phyloP scores from a whole-genome alignment of 805 yeast species.

The Nakazawaea ambrosiae region DNA sequence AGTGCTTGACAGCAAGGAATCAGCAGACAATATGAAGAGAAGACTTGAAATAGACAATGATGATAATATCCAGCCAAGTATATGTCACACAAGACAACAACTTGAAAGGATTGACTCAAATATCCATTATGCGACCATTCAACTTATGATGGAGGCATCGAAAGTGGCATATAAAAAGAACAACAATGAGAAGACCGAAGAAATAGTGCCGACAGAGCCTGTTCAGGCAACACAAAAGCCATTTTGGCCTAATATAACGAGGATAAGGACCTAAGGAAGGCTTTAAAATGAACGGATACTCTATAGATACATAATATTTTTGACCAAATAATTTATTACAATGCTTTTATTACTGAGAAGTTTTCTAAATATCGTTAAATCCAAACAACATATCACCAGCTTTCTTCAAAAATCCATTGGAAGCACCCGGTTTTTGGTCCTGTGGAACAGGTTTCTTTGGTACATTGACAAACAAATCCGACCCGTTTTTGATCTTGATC shows the following conservation, averaged over 20 bases:
- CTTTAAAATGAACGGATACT: no score
- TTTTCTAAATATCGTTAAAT: conserved; percentile 1
- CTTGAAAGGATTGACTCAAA: conserved; percentile 6
- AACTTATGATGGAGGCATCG: conserved; percentile 10
- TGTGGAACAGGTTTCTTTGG: conserved; percentile 9
- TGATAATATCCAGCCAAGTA: no score
- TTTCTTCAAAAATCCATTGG: not conserved
- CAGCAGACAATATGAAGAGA: no score
- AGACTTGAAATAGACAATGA: no score
- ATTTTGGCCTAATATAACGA: conserved; percentile 10
- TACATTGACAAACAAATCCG: conserved; percentile 27
- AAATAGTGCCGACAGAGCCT: not conserved
- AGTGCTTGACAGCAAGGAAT: no score
- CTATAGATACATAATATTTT: no score
- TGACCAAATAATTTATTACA: not conserved
- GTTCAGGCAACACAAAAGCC: conserved; percentile 3
- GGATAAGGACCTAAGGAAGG: no score
- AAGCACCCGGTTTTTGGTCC: not conserved
- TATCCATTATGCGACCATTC: conserved; percentile 9
- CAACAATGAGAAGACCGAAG: not conserved
- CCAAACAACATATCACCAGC: conserved; percentile 10
- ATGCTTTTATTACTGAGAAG: not conserved
- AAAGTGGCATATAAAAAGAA: not conserved
- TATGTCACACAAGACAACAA: conserved; percentile 5
- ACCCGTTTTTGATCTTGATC: conserved; percentile 34